A percentile compares a stretch with the other conserved stretches of the same genome.
phyloP scores from a whole-genome alignment of 805 yeast genomes.

The Martiniozyma abietophila region DNA sequence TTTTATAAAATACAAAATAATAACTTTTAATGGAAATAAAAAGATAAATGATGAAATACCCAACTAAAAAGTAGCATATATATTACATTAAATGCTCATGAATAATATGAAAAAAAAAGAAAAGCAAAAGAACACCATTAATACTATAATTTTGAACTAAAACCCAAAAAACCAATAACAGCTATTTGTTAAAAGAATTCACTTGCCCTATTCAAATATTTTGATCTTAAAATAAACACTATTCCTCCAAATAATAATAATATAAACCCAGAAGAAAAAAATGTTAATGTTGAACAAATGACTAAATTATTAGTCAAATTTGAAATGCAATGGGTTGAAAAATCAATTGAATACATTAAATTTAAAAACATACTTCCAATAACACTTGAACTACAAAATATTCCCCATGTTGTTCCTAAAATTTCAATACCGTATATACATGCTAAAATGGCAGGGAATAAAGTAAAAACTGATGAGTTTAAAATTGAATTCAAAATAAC shows the following conservation, averaged over 20 bases:
- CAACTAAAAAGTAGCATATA: no score
- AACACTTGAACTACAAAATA: constrained; percentile 72
- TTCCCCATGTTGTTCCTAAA: constrained; percentile 90
- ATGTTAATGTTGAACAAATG: constrained; percentile 27
- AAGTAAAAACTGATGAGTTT: constrained; percentile 76
- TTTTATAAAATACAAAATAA: no score
- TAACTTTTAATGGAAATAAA: no score
- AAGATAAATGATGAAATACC: no score
- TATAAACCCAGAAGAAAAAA: constrained; percentile 21
- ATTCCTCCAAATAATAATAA: constrained; percentile 18
- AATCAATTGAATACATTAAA: constrained; percentile 63
- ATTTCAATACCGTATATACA: constrained; percentile 81
- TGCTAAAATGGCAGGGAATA: constrained; percentile 78
- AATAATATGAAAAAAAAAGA: no score
- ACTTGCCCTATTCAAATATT: constrained; percentile 19
- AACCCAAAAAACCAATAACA: no score
- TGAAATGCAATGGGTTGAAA: constrained; percentile 34
- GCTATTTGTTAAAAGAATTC: constrained; percentile 17
- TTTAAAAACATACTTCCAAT: constrained; percentile 31
- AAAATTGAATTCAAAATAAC: constrained; percentile 22
- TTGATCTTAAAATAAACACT: constrained; percentile 16
- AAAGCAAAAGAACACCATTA: no score
- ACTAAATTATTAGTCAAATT: constrained; percentile 13
- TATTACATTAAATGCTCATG: no score
- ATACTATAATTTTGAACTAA: no score